Percentiles rank a stretch among this genome's conserved stretches.
These are phyloP conservation scores for Handroanthus guayacan DNA, from an alignment of 257 asterid genomes.

Conservation along the genomic window DNA sequence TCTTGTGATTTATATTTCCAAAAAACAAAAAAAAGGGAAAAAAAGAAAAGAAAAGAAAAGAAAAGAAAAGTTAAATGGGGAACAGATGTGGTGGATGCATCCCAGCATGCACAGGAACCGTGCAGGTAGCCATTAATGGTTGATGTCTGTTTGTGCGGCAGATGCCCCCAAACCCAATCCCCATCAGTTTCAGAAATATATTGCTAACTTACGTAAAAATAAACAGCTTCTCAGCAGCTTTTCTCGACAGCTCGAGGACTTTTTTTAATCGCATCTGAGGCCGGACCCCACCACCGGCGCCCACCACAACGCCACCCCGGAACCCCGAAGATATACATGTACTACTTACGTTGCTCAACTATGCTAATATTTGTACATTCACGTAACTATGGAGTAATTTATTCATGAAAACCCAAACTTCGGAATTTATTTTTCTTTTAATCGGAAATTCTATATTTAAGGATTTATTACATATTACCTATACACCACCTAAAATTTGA, in stretches of 20 bases:
- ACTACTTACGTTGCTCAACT: background rate
- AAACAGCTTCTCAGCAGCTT: conserved; percentile 15
- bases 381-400: no score
- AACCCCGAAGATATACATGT: background rate
- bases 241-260: conserved; percentile 22
- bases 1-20: no score
- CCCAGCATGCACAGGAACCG: conserved; percentile 18
- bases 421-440: no score
- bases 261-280: conserved; percentile 15
- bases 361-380: no score
- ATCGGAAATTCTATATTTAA: no score
- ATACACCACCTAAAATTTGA: no score
- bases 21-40: no score
- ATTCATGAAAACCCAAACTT: no score
- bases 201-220: conserved; percentile 39
- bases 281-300: conserved; percentile 36
- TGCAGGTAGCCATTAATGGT: conserved; percentile 35
- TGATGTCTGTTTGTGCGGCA: conserved; percentile 32
- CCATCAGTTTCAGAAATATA: conserved; percentile 34
- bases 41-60: background rate
- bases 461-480: no score
- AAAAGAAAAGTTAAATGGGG: background rate
- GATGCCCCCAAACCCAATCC: conserved; percentile 24
- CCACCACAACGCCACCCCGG: conserved; percentile 42
- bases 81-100: background rate